These are phyloP conservation scores for Phyllostachys edulis DNA, from an alignment of 176 grass and related monocot genomes.

Conservation along the genomic window DNA sequence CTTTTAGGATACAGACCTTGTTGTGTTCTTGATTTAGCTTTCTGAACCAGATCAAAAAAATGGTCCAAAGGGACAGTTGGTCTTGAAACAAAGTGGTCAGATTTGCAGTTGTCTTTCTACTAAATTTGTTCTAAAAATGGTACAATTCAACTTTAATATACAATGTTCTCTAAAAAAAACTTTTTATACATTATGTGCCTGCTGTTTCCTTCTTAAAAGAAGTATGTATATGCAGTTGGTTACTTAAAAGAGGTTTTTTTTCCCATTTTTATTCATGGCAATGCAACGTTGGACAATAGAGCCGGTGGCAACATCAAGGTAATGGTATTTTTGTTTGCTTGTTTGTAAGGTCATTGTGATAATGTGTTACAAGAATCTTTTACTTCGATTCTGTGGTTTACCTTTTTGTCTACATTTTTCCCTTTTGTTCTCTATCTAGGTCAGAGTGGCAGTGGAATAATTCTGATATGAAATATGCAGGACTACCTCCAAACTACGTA, in stretches of 20 bases:
- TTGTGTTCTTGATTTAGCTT: background rate
- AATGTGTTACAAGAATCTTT: too few relatives aligned
- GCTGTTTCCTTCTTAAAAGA: background rate
- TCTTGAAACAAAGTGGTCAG: background rate
- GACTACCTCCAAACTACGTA: too few relatives aligned
- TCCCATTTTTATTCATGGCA: slow-evolving; percentile 65
- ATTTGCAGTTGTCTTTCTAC: background rate
- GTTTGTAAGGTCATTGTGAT: background rate
- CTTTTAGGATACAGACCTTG: background rate
- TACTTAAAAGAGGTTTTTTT: background rate
- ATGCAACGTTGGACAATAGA: slow-evolving; percentile 66
- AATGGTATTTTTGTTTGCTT: background rate
- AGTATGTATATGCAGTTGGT: background rate
- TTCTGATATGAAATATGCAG: too few relatives aligned
- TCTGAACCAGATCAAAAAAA: background rate
- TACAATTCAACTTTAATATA: background rate
- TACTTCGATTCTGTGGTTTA: too few relatives aligned
- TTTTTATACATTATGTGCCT: background rate
- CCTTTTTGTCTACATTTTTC: too few relatives aligned
- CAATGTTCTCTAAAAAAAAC: background rate
- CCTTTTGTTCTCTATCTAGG: too few relatives aligned
- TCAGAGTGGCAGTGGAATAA: too few relatives aligned
- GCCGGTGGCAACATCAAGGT: slow-evolving; percentile 92
- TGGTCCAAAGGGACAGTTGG: background rate
- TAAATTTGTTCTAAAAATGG: background rate